Base-by-base conservation (phyloP, 192 early-diverging fungal species). In the Coemansia sp. region DNA sequence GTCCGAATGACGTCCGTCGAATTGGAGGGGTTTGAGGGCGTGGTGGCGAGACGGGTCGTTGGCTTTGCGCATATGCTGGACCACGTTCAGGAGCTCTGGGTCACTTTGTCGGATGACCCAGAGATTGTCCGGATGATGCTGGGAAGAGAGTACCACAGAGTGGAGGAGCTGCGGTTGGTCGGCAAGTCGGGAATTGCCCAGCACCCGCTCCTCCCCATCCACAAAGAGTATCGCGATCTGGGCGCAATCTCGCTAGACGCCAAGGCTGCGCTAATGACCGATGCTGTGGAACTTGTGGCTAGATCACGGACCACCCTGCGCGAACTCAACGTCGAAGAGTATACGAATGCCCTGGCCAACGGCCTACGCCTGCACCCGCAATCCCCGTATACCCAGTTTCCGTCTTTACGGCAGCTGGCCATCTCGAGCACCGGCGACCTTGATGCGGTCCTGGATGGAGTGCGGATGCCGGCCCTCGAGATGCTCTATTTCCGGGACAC, bases 1-100 rank as follows among this genome's bases (percentile, higher is more conserved):
- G 24, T 72, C n/a, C 33, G 22, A 0, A 72, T 72, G 70, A 36
- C 67, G 11, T 72, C 70, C 17, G 43, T 72, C 15, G 70, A 72
- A 29, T 36, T 72, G 3, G 58, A 48, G 32, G 42, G 53, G 17
- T 33, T 63, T 6, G 1, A 11, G 15, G 56, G 27, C 8, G 58
- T 27, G 0, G 26, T 14, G 12, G 38, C 56, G 10, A 8, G 18
- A 27, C 27, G 36, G 24, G 43, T 72, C 0, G 17, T 67, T 0
- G 48, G 11, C n/a, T 72, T 66, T 34, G 43, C 54, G 1, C 59
- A 57, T 19, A 18, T 11, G 29, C 38, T 72, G 22, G 24, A 14
- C 7, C 17, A 24, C 4, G 64, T 56, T 0, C 5, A 11, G 5
- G 70, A 72, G 53, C 38, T 53, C 11, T 72, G 70, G 70, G 63